phyloP scores from a whole-genome alignment of 2,329 filamentous ascomycete genomes.

The Albophoma yamanashiensis region DNA sequence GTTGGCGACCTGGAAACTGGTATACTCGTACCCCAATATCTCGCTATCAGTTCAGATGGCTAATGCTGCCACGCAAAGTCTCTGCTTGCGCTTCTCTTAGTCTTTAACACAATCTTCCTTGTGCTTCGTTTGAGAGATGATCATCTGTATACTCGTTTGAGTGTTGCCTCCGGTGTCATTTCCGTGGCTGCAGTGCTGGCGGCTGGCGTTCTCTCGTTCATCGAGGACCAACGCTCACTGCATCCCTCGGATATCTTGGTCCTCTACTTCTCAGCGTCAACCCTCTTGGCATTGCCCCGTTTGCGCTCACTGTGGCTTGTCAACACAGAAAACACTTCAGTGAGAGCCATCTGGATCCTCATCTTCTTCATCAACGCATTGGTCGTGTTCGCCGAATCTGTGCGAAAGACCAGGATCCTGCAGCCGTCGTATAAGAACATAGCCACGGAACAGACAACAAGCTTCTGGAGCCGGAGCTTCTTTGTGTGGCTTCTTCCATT shows the following conservation, averaged over 20 bases:
- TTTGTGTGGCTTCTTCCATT: not conserved
- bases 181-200: not conserved
- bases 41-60: not conserved
- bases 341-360: not conserved
- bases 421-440: not conserved
- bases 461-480: constrained; percentile 1
- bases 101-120: not conserved
- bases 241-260: not conserved
- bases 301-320: not conserved
- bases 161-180: not conserved
- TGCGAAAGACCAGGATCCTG: not conserved
- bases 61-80: not conserved
- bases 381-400: not conserved
- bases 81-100: not conserved
- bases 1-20: not conserved
- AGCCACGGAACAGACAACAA: not conserved
- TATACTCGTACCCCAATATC: not conserved
- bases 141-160: not conserved
- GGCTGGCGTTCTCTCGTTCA: not conserved
- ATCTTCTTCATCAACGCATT: not conserved
- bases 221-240: not conserved
- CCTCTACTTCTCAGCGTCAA: not conserved
- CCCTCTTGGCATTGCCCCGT: not conserved
- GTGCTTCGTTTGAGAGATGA: not conserved
- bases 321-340: not conserved